Base-by-base conservation (phyloP, 129 eudicot species). In the Cynara cardunculus region DNA sequence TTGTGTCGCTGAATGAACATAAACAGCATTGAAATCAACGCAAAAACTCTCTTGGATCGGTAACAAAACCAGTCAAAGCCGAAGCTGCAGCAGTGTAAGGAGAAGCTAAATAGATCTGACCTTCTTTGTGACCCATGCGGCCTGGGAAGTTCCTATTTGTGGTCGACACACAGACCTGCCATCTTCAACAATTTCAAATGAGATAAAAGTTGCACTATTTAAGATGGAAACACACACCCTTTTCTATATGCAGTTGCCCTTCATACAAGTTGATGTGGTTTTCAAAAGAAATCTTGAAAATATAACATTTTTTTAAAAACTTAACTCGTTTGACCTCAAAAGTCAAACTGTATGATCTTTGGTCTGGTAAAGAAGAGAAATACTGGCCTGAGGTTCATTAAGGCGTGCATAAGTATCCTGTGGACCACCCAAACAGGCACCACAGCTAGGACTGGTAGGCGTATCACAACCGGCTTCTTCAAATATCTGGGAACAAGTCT, bases 1-100 rank as follows among this genome's bases (percentile, higher is more conserved):
- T 27, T 41, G 26, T 59, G 78, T 37, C 25, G 3, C 56, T 16
- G 19, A 25, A 80, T 73, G 7, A 75, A 41, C 61, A 56, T 9
- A 73, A 27, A 73, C 7, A 19, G 61, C 8, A 30, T 31, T 0
- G 35, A 44, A 78, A 69, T 88, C 78, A 94, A 85, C 71, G 84
- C 87, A 92, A 83, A 82, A 96, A 96, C 80, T 96, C 97, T 84
- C 99, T 84, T 25, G 99, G 99, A 81, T 96, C 98, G 25, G 98
- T 91, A 31, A 96, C 99, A 71, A 79, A 93, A 24, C 99, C 98
- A 16, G 99, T 96, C 87, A 96, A 86, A 25, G 99, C 98, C 8
- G 99, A 96, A 44, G 98, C 99, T 32, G 98, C 98, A 73, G 99
- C 99, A 46, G 99, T 96, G 84, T 92, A 96, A 2, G 99, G 99